Evolutionary conservation across 768 basidiomycete species (phyloP), one percentile per base, ranked within the genome.

Genomic region (Tephrocybe sp.): DNA sequence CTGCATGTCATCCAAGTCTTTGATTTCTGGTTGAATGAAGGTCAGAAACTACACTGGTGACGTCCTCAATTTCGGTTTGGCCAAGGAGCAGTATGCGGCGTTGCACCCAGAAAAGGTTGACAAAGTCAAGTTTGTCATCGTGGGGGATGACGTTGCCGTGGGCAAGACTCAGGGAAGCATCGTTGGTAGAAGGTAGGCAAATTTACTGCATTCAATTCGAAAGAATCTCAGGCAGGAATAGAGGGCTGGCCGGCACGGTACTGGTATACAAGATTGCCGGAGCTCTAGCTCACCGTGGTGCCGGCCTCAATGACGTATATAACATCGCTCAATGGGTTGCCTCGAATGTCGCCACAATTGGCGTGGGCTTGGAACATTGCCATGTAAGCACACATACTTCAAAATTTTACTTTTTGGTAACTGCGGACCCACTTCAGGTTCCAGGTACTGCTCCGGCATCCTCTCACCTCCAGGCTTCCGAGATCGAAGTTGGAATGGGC

Each of bases 241-340:
- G 92, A 60, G 91, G 91, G 34, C 77, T 91, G 10, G 88, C 89
- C 0, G 89, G 89, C 1, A 87, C 86, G 4, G 81, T 87, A 4
- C 69, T 92, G 18, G 88, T 93, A 1, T 94, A 94, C 75, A 95
- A 95, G 69, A 85, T 94, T 47, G 88, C 91, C 9, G 92, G 92
- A 36, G 91, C 91, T 3, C 71, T 92, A 15, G 86, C 92, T 0
- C 65, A 80, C 21, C 69, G 75, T 13, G 90, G 89, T 4, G 86
- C 75, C 15, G 69, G 68, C 45, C 80, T 94, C 24, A 76, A 88
- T 33, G 76, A 86, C 42, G 86, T 94, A 5, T 78, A 85, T 61
- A 61, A 69, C 37, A 62, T 83, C 13, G 88, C 90, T 0, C 73
- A 85, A 57, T 84, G 81, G 68, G 73, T 82, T 19, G 74, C 88